Conservation (phyloP, 2,329 filamentous ascomycete species). For the Fusarium acutatum region DNA sequence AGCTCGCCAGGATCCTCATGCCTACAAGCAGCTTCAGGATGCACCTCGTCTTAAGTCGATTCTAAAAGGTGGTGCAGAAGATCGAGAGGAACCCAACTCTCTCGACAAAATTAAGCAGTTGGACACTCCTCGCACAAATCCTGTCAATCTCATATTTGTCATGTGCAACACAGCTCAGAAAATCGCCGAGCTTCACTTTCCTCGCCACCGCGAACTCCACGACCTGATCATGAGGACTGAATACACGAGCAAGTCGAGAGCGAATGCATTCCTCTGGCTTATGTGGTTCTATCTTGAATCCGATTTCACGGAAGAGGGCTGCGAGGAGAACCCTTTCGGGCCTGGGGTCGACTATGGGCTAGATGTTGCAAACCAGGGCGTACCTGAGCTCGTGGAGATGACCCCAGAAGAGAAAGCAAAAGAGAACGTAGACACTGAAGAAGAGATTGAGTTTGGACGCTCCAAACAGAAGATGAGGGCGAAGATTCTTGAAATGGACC, state of each 20-base stretch:
- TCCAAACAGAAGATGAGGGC: conserved; percentile 78
- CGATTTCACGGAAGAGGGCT: conserved; percentile 88
- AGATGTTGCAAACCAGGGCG: conserved; percentile 72
- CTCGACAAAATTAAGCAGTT: conserved; percentile 80
- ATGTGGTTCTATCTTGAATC: conserved; percentile 99
- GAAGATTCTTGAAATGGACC: conserved; percentile 78
- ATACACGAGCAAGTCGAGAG: conserved; percentile 82
- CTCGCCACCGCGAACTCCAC: conserved; percentile 86
- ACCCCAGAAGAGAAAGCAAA: conserved; percentile 68
- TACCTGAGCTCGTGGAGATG: conserved; percentile 73
- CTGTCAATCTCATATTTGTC: conserved; percentile 96
- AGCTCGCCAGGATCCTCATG: conserved; percentile 91
- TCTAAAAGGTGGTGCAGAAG: conserved; percentile 94
- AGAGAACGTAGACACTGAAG: conserved; percentile 79
- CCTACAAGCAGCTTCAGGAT: conserved; percentile 98
- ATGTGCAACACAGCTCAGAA: conserved; percentile 90
- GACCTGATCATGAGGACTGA: conserved; percentile 94
- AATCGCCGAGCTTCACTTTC: conserved; percentile 92
- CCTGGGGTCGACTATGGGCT: conserved; percentile 71
- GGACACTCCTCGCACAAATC: conserved; percentile 81
- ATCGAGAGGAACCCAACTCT: conserved; percentile 82
- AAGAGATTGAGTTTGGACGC: conserved; percentile 75
- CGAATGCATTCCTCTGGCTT: conserved; percentile 91
- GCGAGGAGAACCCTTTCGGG: conserved; percentile 91
- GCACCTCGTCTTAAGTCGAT: conserved; percentile 96